Conservation (phyloP, 2,329 filamentous ascomycete species). For the Xylariaceae sp. region DNA sequence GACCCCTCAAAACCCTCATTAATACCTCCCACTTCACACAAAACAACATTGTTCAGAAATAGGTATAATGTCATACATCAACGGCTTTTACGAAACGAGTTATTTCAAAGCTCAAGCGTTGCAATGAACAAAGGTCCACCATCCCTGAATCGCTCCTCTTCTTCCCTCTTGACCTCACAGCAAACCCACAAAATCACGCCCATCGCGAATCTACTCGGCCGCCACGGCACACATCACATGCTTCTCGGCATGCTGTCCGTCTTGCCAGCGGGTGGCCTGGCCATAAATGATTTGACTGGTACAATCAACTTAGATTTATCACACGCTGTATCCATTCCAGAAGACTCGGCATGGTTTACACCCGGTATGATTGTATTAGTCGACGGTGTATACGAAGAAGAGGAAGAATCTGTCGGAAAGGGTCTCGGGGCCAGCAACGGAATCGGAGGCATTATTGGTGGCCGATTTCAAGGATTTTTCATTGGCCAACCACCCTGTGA, state of each 20-base stretch:
- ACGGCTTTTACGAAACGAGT: conserved; percentile 84
- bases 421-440: conserved; percentile 73
- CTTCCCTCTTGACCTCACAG: conserved; percentile 48
- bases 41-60: conserved; percentile 82
- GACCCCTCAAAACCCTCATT: conserved; percentile 62
- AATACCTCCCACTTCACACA: conserved; percentile 73
- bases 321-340: conserved; percentile 76
- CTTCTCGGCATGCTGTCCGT: conserved; percentile 79
- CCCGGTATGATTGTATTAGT: conserved; percentile 95
- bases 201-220: conserved; percentile 70
- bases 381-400: conserved; percentile 95
- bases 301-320: conserved; percentile 80
- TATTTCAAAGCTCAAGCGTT: conserved; percentile 80
- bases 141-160: conserved; percentile 55
- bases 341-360: conserved; percentile 85
- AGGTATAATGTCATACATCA: conserved; percentile 91
- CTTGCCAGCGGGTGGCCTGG: conserved; percentile 75
- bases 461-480: conserved; percentile 84
- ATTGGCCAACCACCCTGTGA: conserved; percentile 91
- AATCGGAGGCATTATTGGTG: conserved; percentile 87
- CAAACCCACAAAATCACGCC: conserved; percentile 85
- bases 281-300: conserved; percentile 82
- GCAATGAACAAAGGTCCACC: conserved; percentile 53
- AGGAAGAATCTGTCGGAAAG: conserved; percentile 67
- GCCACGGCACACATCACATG: conserved; percentile 79